Evolutionary conservation across 139 green algal species (phyloP), one percentile per base, ranked within the genome.

Genomic region (Nannochloris sp.): DNA sequence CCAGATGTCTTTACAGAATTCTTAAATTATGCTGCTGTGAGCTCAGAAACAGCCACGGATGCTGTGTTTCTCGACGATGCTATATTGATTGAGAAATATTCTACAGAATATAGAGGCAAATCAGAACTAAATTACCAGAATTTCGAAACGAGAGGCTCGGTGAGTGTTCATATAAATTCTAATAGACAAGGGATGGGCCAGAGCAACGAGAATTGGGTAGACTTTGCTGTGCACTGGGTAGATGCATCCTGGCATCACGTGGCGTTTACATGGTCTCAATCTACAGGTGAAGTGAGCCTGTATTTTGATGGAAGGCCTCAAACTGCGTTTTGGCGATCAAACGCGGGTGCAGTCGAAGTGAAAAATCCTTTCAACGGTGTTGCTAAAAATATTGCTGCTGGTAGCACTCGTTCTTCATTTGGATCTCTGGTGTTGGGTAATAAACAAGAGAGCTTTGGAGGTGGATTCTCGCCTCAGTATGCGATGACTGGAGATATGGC

Each of bases 191-290:
- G 48, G 48, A 77, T 81, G 29, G 48, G 74, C 19, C 24, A 65
- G 27, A 44, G 33, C 13, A 63, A 76, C 13, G 61, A 85, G 29
- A 74, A 87, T 73, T 93, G 83, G 87, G 64, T 93, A 7, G 78
- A 92, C 63, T 95, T 88, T 61, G 79, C 82, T 27, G 6, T 24
- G 46, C 46, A 45, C 68, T 90, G 87, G 87, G 60, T 66, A 42
- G 89, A 95, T 48, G 67, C 79, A 34, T 9, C 71, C 2, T 95
- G 89, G 89, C 88, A 95, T 54, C 89, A 96, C 70, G 33, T 96
- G 2, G 86, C 88, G 0, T 75, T 89, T 3, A 90, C 81, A 2
- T 95, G 88, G 88, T 58, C 75, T 23, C 67, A 73, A 27, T 61
- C 77, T 3, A 82, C 66, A 23, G 89, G 89, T 32, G 31, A 74